Base-by-base conservation (phyloP, 73 alveolate species). In the Paramecium pentaurelia region DNA sequence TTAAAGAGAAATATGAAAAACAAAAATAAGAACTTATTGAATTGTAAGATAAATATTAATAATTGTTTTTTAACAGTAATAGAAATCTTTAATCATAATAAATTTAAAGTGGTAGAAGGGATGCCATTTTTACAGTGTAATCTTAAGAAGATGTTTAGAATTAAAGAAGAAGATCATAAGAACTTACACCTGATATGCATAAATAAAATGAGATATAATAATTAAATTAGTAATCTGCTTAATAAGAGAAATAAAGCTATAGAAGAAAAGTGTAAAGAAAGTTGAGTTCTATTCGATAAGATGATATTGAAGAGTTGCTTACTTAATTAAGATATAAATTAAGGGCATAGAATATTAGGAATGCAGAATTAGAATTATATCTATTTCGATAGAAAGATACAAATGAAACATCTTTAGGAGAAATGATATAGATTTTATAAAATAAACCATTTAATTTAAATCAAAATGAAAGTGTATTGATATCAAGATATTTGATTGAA, bases 311-410 rank as follows among this genome's bases (percentile, higher is more conserved):
- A 27, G 91, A 80, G 16, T 20, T 80, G 10, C 25, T 40, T 10
- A 80, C 73, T 18, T 80, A 80, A 47, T 44, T 80, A 36, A 80
- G 91, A 80, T 80, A 80, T 25, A 80, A 80, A 18, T 80, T 80
- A 44, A 80, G 91, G 32, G 38, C 73, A 27, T 49, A 45, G 58
- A 49, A 80, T 49, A 45, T 80, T 1, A 80, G 91, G 27, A 28
- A 18, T 32, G 47, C 71, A 3, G 91, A 80, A 80, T 44, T 80
- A 25, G 91, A 80, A 47, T 27, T 80, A 25, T 80, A 80, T 47
- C 30, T 80, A 47, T 80, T 80, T 80, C 16, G 58, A 14, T 25
- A 25, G 36, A 80, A 47, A 27, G 91, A 80, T 2, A 25, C 44
- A 8, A 49, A 34, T 27, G 71, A 40, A 25, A 80, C 91, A 14